Evolutionary conservation across 2,329 filamentous ascomycete genomes (phyloP).

Genomic region (Tolypocladium inflatum): DNA sequence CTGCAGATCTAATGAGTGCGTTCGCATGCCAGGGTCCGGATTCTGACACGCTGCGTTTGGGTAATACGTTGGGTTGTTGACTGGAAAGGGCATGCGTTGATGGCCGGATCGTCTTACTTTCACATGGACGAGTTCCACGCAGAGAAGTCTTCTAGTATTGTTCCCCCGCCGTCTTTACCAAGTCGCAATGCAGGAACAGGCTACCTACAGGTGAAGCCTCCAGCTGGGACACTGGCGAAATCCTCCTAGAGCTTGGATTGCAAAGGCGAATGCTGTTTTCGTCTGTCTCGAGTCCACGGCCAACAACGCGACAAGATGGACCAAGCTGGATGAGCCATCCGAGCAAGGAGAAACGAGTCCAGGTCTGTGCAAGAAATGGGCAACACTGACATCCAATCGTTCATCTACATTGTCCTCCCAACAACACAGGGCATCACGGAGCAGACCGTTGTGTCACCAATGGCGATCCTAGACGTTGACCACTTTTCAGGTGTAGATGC

Average conservation of each 20-base stretch:
- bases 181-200: too few species aligned
- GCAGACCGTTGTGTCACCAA: background rate
- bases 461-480: background rate
- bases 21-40: background rate
- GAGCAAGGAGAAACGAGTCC: background rate
- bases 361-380: background rate
- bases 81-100: too few species aligned
- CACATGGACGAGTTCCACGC: too few species aligned
- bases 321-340: too few species aligned
- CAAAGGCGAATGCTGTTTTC: background rate
- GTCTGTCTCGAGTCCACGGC: background rate
- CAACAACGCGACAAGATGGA: background rate
- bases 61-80: too few species aligned
- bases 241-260: too few species aligned
- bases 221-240: too few species aligned
- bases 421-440: background rate
- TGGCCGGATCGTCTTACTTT: too few species aligned
- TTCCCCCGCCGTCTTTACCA: too few species aligned
- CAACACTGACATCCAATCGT: background rate
- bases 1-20: background rate
- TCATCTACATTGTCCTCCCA: background rate
- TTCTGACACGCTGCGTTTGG: background rate
- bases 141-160: too few species aligned
- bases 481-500: constrained; percentile 15
- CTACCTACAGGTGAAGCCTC: too few species aligned